Evolutionary conservation across 768 basidiomycete species (phyloP).

Genomic region (Lanmaoa pseudosensibilis): DNA sequence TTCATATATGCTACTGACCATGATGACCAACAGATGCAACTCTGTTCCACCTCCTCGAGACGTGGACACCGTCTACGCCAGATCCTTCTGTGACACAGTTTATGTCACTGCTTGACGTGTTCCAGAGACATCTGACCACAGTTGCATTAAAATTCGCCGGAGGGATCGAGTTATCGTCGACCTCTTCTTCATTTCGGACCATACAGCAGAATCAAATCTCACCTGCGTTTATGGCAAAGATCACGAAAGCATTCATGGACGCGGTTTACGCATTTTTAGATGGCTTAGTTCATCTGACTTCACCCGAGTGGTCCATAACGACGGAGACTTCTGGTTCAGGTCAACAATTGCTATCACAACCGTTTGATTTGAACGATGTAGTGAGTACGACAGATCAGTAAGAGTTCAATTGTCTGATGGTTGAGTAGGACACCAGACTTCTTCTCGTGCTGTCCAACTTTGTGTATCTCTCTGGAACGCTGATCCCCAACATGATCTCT

Average conservation of each 20-base stretch:
- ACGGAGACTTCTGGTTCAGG: conserved; percentile 7
- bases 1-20: conserved; percentile 4
- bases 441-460: conserved; percentile 91
- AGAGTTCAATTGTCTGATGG: background rate
- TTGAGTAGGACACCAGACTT: conserved; percentile 75
- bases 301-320: conserved; percentile 54
- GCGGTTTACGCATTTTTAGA: conserved; percentile 83
- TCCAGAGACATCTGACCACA: conserved; percentile 77
- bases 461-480: conserved; percentile 61
- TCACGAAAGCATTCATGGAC: conserved; percentile 85
- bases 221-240: conserved; percentile 64
- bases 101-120: conserved; percentile 72
- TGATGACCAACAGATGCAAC: conserved; percentile 63
- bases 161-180: conserved; percentile 58
- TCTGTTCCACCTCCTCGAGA: conserved; percentile 80
- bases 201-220: conserved; percentile 63
- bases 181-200: conserved; percentile 48
- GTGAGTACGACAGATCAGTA: conserved; percentile 40
- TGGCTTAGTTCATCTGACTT: conserved; percentile 79
- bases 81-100: conserved; percentile 72
- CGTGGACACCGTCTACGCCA: conserved; percentile 68
- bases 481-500: conserved; percentile 77
- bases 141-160: conserved; percentile 79
- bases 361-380: conserved; percentile 57
- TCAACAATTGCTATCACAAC: conserved; percentile 28